Percentiles rank a stretch among this genome's conserved stretches.
phyloP scores from a whole-genome alignment of 345 rosid genomes.

The Arabis alpina region DNA sequence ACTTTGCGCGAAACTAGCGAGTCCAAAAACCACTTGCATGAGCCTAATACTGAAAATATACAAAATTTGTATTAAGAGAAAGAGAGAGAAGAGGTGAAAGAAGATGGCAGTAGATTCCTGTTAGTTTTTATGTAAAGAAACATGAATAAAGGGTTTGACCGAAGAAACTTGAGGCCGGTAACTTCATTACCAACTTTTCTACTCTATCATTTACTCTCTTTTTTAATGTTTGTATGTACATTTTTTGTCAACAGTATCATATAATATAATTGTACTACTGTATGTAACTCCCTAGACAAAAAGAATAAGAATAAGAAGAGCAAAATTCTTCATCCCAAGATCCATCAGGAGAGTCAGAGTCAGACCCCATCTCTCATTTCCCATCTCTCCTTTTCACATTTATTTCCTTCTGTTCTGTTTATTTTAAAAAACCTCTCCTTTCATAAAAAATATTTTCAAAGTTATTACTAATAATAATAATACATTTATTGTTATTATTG shows the following conservation, averaged over 20 bases:
- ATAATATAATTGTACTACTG: constrained; percentile 30
- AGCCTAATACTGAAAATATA: constrained; percentile 20
- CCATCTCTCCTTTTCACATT: constrained; percentile 45
- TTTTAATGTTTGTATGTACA: constrained; percentile 4
- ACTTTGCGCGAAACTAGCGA: constrained; percentile 44
- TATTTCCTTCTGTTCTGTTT: constrained; percentile 12
- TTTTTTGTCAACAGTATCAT: constrained; percentile 23
- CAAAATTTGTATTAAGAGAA: constrained; percentile 6
- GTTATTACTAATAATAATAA: constrained; percentile 10
- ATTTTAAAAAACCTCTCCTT: background rate
- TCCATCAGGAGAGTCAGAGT: constrained; percentile 53
- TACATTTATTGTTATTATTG: constrained; percentile 31
- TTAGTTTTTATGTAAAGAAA: constrained; percentile 33
- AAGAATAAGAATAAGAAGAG: constrained; percentile 55
- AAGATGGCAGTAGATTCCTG: constrained; percentile 33
- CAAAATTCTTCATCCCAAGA: constrained; percentile 64
- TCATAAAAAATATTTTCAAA: constrained; percentile 15
- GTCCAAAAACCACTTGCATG: constrained; percentile 51
- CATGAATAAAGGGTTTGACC: constrained; percentile 52
- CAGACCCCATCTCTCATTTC: constrained; percentile 47
- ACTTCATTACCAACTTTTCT: constrained; percentile 41
- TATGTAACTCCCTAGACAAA: constrained; percentile 59
- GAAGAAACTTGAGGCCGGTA: constrained; percentile 35
- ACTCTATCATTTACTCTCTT: constrained; percentile 22
- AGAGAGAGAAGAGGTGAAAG: constrained; percentile 31